Conservation (phyloP, 2,329 filamentous ascomycete species). For the Phialophora expanda region DNA sequence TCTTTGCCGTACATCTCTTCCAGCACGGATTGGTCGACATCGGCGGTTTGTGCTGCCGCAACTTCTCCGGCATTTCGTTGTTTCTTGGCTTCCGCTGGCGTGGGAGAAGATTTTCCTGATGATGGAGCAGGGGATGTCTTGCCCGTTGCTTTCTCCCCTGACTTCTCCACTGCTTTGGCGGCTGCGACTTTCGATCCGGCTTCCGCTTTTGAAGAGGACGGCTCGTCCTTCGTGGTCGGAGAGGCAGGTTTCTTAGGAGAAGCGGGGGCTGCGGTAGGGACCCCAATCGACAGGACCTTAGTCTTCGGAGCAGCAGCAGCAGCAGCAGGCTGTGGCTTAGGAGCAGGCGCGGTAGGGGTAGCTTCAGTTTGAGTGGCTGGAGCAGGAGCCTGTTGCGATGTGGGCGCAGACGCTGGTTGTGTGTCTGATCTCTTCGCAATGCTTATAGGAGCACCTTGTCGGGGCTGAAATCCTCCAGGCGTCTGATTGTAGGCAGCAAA, state of each 20-base stretch:
- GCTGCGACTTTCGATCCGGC: slow-evolving; percentile 82
- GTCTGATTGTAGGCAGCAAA: slow-evolving; percentile 52
- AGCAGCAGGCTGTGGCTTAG: slow-evolving; percentile 37
- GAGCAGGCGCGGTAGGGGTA: slow-evolving; percentile 44
- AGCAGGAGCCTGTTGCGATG: slow-evolving; percentile 51
- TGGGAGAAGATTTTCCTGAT: slow-evolving; percentile 82
- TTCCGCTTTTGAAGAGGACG: slow-evolving; percentile 59
- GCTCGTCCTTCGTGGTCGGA: slow-evolving; percentile 60
- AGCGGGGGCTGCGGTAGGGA: slow-evolving; percentile 45
- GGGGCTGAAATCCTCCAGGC: slow-evolving; percentile 47
- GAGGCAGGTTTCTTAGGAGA: slow-evolving; percentile 52
- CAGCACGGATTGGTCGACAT: slow-evolving; percentile 81
- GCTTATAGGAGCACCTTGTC: slow-evolving; percentile 53
- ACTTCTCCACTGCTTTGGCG: slow-evolving; percentile 89
- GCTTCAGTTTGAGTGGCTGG: slow-evolving; percentile 51
- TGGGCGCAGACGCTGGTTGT: slow-evolving; percentile 53
- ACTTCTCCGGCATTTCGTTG: slow-evolving; percentile 80
- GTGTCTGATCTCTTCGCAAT: slow-evolving; percentile 51
- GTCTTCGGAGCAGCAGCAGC: slow-evolving; percentile 56
- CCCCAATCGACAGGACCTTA: slow-evolving; percentile 76
- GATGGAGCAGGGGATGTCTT: slow-evolving; percentile 80
- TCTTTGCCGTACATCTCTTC: slow-evolving; percentile 93
- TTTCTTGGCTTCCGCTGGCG: slow-evolving; percentile 64
- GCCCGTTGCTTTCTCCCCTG: slow-evolving; percentile 72
- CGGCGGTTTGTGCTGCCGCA: slow-evolving; percentile 77